phyloP scores from a whole-genome alignment of 108 stramenopile species.

The Skeletonema grethae region DNA sequence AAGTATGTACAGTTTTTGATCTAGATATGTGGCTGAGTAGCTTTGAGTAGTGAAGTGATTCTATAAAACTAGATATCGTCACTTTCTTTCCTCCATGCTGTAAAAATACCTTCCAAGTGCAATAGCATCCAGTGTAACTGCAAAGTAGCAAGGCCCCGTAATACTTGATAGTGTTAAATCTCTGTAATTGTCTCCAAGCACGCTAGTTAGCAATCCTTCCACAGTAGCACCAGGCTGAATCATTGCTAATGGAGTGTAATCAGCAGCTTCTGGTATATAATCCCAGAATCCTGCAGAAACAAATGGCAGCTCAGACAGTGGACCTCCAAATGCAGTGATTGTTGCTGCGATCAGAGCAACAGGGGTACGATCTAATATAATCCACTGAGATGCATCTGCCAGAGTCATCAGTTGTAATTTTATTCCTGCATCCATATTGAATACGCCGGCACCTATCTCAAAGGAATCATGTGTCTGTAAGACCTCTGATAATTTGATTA shows the following conservation, averaged over 20 bases:
- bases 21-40: background rate
- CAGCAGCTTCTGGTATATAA: slow-evolving; percentile 61
- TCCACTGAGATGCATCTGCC: slow-evolving; percentile 72
- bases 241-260: slow-evolving; percentile 68
- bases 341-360: slow-evolving; percentile 62
- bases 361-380: slow-evolving; percentile 61
- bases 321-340: slow-evolving; percentile 71
- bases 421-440: slow-evolving; percentile 27
- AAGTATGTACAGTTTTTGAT: background rate
- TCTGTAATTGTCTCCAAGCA: slow-evolving; percentile 55
- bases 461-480: slow-evolving; percentile 54
- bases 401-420: slow-evolving; percentile 52
- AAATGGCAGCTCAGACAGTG: slow-evolving; percentile 82
- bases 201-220: slow-evolving; percentile 29
- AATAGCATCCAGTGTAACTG: slow-evolving; percentile 86
- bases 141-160: slow-evolving; percentile 86
- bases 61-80: background rate
- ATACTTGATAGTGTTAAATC: slow-evolving; percentile 75
- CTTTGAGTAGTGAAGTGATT: background rate
- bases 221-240: slow-evolving; percentile 7
- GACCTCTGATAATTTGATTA: slow-evolving; percentile 80
- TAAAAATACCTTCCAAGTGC: slow-evolving; percentile 76
- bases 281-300: slow-evolving; percentile 75
- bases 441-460: background rate
- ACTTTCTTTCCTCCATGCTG: slow-evolving; percentile 16